These are phyloP conservation scores for Trichoderma polysporum DNA, from an alignment of 2,329 filamentous ascomycete genomes.

Conservation along the genomic window DNA sequence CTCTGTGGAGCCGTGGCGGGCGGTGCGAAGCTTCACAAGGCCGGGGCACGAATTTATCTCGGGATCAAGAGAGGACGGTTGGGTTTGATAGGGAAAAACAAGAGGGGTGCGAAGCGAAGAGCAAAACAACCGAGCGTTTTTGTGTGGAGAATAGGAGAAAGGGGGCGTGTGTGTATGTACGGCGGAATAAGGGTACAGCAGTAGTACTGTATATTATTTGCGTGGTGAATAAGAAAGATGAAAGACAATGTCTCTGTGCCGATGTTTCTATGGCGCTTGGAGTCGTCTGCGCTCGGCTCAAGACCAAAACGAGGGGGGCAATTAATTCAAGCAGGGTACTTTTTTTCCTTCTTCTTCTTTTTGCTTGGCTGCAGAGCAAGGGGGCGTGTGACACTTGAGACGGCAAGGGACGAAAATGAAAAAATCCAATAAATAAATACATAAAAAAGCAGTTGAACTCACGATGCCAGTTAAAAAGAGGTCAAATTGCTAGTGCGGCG, in stretches of 20 bases:
- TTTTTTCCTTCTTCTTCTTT: neutral
- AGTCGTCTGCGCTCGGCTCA: constrained; percentile 17
- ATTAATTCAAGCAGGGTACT: neutral
- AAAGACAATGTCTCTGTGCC: neutral
- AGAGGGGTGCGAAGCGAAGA: neutral
- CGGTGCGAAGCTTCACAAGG: constrained; percentile 23
- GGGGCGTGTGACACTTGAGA: neutral
- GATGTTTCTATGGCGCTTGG: neutral
- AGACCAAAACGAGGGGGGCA: neutral
- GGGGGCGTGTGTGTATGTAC: constrained; percentile 10
- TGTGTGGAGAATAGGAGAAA: constrained; percentile 7
- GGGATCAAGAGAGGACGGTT: constrained; percentile 27
- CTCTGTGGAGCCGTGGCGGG: constrained; percentile 21
- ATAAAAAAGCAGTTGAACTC: neutral
- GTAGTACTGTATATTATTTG: neutral
- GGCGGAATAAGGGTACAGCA: neutral
- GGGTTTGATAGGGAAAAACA: neutral
- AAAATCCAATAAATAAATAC: neutral
- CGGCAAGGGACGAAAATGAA: neutral
- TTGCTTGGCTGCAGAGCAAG: neutral
- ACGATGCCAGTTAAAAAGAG: neutral
- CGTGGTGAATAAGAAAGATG: neutral
- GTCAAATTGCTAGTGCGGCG: neutral
- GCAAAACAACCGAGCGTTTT: neutral
- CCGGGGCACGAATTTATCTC: constrained; percentile 37